phyloP scores from a whole-genome alignment of 768 basidiomycete genomes.

The Piloderma croceum region DNA sequence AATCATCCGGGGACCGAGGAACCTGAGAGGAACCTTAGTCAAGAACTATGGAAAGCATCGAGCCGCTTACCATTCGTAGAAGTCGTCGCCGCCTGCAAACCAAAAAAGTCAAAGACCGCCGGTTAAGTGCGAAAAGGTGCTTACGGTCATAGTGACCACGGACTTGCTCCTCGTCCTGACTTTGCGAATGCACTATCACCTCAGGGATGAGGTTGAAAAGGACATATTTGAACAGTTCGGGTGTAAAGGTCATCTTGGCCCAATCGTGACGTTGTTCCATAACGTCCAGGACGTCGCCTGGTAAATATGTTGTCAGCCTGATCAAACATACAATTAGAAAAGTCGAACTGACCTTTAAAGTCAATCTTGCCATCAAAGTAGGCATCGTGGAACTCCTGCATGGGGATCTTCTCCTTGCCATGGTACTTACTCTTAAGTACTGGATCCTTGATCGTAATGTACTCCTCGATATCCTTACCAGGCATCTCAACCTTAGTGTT shows the following conservation, averaged over 20 bases:
- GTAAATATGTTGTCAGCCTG: not conserved
- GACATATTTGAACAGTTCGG: constrained; percentile 91
- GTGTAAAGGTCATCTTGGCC: constrained; percentile 87
- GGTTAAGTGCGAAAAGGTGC: constrained; percentile 17
- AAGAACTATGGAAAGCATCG: not conserved
- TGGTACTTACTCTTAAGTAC: constrained; percentile 76
- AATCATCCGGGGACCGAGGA: constrained; percentile 93
- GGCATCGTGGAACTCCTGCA: constrained; percentile 96
- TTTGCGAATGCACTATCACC: constrained; percentile 83
- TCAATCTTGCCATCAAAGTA: constrained; percentile 96
- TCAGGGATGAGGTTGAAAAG: constrained; percentile 86
- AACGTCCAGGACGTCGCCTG: constrained; percentile 90
- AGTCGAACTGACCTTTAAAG: constrained; percentile 79
- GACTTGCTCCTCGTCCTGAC: constrained; percentile 93
- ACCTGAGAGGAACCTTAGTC: constrained; percentile 40
- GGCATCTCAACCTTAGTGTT: constrained; percentile 86
- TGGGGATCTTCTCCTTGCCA: constrained; percentile 89
- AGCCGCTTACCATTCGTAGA: constrained; percentile 71
- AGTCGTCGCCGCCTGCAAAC: constrained; percentile 88
- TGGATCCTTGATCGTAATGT: constrained; percentile 84
- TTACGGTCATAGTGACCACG: constrained; percentile 91
- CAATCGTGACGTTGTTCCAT: constrained; percentile 96
- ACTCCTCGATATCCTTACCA: constrained; percentile 79
- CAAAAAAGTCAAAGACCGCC: not conserved
- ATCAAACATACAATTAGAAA: constrained; percentile 5